Percentiles rank a stretch among this genome's conserved stretches.
phyloP scores from a whole-genome alignment of 2,329 filamentous ascomycete genomes.

The Neofusicoccum cordaticola region DNA sequence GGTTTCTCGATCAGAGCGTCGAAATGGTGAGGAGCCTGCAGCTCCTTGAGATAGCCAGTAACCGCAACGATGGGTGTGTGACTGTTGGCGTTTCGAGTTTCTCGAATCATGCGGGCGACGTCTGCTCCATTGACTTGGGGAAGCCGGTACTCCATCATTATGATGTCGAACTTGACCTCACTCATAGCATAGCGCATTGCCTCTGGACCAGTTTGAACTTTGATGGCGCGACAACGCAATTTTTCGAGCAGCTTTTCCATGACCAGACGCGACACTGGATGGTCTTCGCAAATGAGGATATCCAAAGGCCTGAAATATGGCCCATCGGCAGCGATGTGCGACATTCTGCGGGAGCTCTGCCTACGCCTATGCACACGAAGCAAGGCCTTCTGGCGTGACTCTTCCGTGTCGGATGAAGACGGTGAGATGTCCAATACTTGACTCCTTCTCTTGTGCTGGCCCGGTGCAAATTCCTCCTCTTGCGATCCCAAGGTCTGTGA shows the following conservation, averaged over 20 bases:
- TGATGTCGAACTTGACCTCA: constrained; percentile 97
- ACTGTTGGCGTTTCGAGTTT: constrained; percentile 92
- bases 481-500: constrained; percentile 94
- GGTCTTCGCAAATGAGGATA: constrained; percentile 94
- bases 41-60: constrained; percentile 95
- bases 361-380: constrained; percentile 88
- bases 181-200: constrained; percentile 92
- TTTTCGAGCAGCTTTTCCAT: constrained; percentile 98
- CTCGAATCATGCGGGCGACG: constrained; percentile 94
- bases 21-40: constrained; percentile 93
- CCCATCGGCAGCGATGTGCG: constrained; percentile 81
- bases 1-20: constrained; percentile 95
- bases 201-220: constrained; percentile 84
- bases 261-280: constrained; percentile 94
- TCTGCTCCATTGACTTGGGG: constrained; percentile 94
- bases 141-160: constrained; percentile 95
- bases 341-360: constrained; percentile 93
- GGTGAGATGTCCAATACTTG: constrained; percentile 96
- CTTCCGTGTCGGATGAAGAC: constrained; percentile 96
- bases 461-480: constrained; percentile 60
- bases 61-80: constrained; percentile 95
- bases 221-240: constrained; percentile 88
- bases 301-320: constrained; percentile 88
- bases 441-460: constrained; percentile 84
- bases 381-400: constrained; percentile 84